phyloP scores from a whole-genome alignment of 768 basidiomycete genomes.

The Dacryopinax spathularia region DNA sequence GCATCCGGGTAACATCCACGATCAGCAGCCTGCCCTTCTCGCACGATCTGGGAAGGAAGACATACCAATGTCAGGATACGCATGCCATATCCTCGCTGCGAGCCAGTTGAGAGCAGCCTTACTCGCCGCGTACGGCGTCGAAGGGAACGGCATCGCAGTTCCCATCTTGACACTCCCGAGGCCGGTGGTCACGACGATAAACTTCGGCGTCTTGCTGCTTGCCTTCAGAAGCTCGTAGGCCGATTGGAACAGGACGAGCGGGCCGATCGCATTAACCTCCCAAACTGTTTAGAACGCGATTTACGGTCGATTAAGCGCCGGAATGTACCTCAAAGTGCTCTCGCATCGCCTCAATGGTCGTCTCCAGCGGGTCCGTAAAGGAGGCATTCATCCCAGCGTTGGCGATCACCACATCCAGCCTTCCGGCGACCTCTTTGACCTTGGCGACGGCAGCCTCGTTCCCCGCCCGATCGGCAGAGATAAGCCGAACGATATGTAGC shows the following conservation, averaged over 20 bases:
- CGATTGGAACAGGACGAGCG: slow-evolving; percentile 14
- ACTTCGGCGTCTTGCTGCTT: slow-evolving; percentile 6
- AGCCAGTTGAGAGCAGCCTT: slow-evolving; percentile 15
- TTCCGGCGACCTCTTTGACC: slow-evolving; percentile 10
- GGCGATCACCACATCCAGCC: slow-evolving; percentile 15
- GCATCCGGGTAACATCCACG: too few relatives aligned
- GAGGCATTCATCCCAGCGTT: slow-evolving; percentile 13
- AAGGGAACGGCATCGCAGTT: too few relatives aligned
- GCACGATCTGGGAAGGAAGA: too few relatives aligned
- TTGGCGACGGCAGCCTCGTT: slow-evolving; percentile 7
- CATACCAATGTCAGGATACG: background rate
- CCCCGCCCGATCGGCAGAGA: slow-evolving; percentile 8
- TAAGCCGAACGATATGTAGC: slow-evolving; percentile 12
- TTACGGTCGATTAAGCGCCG: too few relatives aligned
- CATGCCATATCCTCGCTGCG: slow-evolving; percentile 4
- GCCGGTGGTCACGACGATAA: slow-evolving; percentile 9
- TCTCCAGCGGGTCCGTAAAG: background rate
- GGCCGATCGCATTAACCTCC: slow-evolving; percentile 13
- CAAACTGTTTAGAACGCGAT: too few relatives aligned
- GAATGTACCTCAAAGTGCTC: slow-evolving; percentile 7
- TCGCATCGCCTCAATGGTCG: background rate
- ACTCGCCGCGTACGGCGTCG: slow-evolving; percentile 5
- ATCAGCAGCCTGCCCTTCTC: too few relatives aligned
- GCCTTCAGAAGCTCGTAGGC: slow-evolving; percentile 7
- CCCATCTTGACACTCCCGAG: slow-evolving; percentile 6